These are phyloP conservation scores for Heracleum sosnowskyi DNA, from an alignment of 129 eudicot species.

Conservation along the genomic window DNA sequence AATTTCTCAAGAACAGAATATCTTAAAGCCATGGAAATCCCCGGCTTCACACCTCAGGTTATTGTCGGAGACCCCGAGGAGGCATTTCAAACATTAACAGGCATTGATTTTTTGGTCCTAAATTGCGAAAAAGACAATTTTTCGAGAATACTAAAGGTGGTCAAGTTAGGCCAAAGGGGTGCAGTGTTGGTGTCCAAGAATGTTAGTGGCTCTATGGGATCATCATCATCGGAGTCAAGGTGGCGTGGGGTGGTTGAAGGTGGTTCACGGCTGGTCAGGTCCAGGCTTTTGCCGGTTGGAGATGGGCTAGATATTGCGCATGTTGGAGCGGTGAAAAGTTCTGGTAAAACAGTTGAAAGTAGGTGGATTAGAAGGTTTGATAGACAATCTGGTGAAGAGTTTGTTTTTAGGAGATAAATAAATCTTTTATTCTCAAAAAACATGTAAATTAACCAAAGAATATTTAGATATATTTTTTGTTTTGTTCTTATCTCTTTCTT, in stretches of 20 bases:
- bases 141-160: constrained; percentile 40
- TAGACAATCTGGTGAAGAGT: constrained; percentile 36
- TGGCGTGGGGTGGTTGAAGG: constrained; percentile 47
- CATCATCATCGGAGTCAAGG: constrained; percentile 29
- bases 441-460: not conserved
- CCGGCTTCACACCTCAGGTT: constrained; percentile 43
- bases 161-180: constrained; percentile 67
- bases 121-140: constrained; percentile 36
- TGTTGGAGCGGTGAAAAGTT: constrained; percentile 50
- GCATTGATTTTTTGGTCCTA: constrained; percentile 66
- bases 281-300: constrained; percentile 77
- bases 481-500: not conserved
- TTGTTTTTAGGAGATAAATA: constrained; percentile 30
- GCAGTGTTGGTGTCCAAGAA: constrained; percentile 78
- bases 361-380: constrained; percentile 40
- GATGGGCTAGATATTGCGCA: constrained; percentile 78
- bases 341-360: constrained; percentile 17
- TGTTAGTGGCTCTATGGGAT: constrained; percentile 36
- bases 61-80: constrained; percentile 55
- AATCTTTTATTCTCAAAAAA: not conserved
- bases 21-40: constrained; percentile 28
- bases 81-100: constrained; percentile 32
- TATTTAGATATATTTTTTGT: not conserved
- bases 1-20: constrained; percentile 42
- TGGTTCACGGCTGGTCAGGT: constrained; percentile 50